A percentile compares a stretch with the other conserved stretches of the same genome.
These are phyloP conservation scores for Candida sonorensis DNA, from an alignment of 805 yeast species.

Conservation along the genomic window DNA sequence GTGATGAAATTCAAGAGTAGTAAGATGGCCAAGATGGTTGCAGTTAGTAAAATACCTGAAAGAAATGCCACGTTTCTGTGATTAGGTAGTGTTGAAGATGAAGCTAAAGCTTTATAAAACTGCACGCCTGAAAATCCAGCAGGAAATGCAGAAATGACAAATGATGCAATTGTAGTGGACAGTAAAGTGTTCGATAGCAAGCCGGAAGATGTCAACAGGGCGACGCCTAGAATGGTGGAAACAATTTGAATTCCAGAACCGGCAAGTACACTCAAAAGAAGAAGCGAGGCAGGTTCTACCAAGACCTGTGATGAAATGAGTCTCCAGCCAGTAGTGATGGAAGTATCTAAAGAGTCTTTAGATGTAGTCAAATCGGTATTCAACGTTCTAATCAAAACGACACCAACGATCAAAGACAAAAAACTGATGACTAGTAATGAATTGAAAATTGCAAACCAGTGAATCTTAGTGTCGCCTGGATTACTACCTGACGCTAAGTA, in stretches of 20 bases:
- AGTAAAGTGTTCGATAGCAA: too few relatives aligned
- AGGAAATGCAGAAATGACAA: conserved; percentile 64
- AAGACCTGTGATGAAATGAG: conserved; percentile 47
- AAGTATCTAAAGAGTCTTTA: too few relatives aligned
- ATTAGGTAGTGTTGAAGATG: conserved; percentile 32
- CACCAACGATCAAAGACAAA: conserved; percentile 57
- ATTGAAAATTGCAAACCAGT: conserved; percentile 73
- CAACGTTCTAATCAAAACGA: conserved; percentile 52
- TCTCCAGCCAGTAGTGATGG: conserved; percentile 62
- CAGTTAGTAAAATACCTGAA: conserved; percentile 45
- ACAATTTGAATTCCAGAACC: conserved; percentile 73
- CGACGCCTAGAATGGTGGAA: conserved; percentile 57
- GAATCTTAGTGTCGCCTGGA: conserved; percentile 52
- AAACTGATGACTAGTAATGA: conserved; percentile 59
- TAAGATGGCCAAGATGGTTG: conserved; percentile 39
- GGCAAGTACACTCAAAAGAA: conserved; percentile 47
- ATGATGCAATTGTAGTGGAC: conserved; percentile 50
- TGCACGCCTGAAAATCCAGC: conserved; percentile 70
- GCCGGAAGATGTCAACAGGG: conserved; percentile 50
- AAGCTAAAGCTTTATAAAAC: conserved; percentile 50
- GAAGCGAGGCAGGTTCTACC: conserved; percentile 41
- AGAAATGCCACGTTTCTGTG: conserved; percentile 34
- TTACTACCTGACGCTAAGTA: conserved; percentile 36
- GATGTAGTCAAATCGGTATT: conserved; percentile 35
- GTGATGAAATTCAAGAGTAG: conserved; percentile 58